phyloP scores from a whole-genome alignment of 768 basidiomycete species.

The Leucogyrophana mollusca region DNA sequence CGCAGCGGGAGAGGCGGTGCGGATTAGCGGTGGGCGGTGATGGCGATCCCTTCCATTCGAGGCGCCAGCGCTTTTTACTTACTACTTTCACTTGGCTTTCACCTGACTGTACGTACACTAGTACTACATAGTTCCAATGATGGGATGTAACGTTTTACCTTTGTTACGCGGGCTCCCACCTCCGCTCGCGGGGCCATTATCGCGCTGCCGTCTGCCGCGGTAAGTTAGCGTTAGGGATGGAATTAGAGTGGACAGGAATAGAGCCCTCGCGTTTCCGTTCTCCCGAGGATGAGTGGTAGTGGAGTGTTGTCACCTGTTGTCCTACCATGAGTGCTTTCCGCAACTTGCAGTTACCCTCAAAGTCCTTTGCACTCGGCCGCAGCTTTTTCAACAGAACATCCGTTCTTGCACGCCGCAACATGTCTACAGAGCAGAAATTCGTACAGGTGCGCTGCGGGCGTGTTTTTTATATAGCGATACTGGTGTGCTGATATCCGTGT shows the following conservation, averaged over 20 bases:
- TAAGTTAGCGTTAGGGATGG: slow-evolving; percentile 2
- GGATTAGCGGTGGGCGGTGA: slow-evolving; percentile 35
- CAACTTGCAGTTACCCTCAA: neutral
- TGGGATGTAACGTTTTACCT: too few species aligned
- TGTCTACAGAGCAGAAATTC: slow-evolving; percentile 20
- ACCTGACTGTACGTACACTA: too few species aligned
- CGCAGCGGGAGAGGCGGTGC: slow-evolving; percentile 23
- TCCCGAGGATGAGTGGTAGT: neutral
- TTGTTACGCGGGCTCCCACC: too few species aligned
- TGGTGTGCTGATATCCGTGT: neutral
- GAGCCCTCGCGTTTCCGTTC: neutral
- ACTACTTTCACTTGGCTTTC: too few species aligned
- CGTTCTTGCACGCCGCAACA: neutral
- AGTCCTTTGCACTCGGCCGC: too few species aligned
- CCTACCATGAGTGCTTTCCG: slow-evolving; percentile 4
- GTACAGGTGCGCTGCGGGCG: slow-evolving; percentile 12
- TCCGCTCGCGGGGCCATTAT: too few species aligned
- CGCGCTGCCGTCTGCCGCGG: too few species aligned
- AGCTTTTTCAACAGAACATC: neutral
- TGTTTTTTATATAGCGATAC: too few species aligned
- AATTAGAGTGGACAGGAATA: slow-evolving; percentile 10
- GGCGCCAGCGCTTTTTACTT: too few species aligned
- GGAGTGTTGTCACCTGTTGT: slow-evolving; percentile 17
- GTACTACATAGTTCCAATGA: too few species aligned
- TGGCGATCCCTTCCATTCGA: too few species aligned